Evolutionary conservation across 768 basidiomycete species (phyloP).

Genomic region (Tremella fuciformis): DNA sequence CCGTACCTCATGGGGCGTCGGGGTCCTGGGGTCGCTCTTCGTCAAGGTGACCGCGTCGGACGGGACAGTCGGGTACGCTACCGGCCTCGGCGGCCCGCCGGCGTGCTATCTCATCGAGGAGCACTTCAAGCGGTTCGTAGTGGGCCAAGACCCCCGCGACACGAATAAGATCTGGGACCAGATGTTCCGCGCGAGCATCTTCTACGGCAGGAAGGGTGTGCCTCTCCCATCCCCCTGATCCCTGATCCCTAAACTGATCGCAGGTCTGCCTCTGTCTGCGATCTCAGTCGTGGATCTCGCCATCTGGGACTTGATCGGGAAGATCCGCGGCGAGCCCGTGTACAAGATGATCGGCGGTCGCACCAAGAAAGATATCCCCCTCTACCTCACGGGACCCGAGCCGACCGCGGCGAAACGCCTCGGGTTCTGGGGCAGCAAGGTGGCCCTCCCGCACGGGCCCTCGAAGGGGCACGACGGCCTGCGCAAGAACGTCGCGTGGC

Average conservation of each 20-base stretch:
- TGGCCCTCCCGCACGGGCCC: slow-evolving; percentile 51
- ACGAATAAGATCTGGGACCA: slow-evolving; percentile 54
- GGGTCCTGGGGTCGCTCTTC: slow-evolving; percentile 53
- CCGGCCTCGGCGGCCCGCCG: slow-evolving; percentile 53
- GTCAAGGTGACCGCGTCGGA: slow-evolving; percentile 53
- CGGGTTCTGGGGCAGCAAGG: slow-evolving; percentile 53
- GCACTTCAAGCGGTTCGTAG: slow-evolving; percentile 53
- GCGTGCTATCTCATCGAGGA: slow-evolving; percentile 54
- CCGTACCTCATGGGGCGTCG: slow-evolving; percentile 54
- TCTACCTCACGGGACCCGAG: slow-evolving; percentile 53
- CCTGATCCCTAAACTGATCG: not conserved
- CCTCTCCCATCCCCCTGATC: not conserved
- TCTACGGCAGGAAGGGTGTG: slow-evolving; percentile 53
- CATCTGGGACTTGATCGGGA: slow-evolving; percentile 54
- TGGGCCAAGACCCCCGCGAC: slow-evolving; percentile 53
- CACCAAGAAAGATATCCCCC: slow-evolving; percentile 52
- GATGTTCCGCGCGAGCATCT: slow-evolving; percentile 51
- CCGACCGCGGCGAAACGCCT: slow-evolving; percentile 50
- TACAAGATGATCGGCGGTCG: slow-evolving; percentile 55
- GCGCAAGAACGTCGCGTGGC: slow-evolving; percentile 52
- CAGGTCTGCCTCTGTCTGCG: slow-evolving; percentile 51
- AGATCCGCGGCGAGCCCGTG: slow-evolving; percentile 53
- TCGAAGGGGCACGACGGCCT: slow-evolving; percentile 51
- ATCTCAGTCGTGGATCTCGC: slow-evolving; percentile 54
- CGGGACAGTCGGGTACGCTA: slow-evolving; percentile 53